phyloP scores from a whole-genome alignment of 2,329 filamentous ascomycete species.

The Pyrenophora graminea region DNA sequence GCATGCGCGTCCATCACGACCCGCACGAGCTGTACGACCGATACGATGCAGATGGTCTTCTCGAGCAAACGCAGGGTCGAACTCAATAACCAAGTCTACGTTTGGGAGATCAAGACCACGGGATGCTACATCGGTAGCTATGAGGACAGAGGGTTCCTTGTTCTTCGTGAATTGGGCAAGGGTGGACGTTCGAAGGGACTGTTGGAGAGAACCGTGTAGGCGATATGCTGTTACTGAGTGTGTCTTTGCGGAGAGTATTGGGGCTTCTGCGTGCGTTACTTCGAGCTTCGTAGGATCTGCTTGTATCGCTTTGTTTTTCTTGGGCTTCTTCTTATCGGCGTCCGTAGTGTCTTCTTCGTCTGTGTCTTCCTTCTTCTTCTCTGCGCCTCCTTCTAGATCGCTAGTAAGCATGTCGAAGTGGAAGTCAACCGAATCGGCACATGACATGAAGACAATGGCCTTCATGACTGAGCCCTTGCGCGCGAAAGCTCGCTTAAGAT shows the following conservation, averaged over 20 bases:
- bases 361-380: slow-evolving; percentile 23
- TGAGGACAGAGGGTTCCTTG: slow-evolving; percentile 75
- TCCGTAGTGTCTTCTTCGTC: slow-evolving; percentile 27
- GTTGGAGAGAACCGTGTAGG: slow-evolving; percentile 89
- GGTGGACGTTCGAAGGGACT: slow-evolving; percentile 84
- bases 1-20: slow-evolving; percentile 80
- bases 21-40: slow-evolving; percentile 90
- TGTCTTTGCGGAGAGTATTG: slow-evolving; percentile 73
- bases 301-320: slow-evolving; percentile 48
- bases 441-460: slow-evolving; percentile 94
- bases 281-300: slow-evolving; percentile 48
- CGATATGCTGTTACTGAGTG: slow-evolving; percentile 81
- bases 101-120: slow-evolving; percentile 94
- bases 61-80: slow-evolving; percentile 90
- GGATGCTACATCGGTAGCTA: slow-evolving; percentile 94
- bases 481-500: slow-evolving; percentile 85
- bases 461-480: slow-evolving; percentile 93
- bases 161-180: slow-evolving; percentile 77
- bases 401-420: slow-evolving; percentile 81
- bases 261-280: slow-evolving; percentile 68
- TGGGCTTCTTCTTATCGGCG: slow-evolving; percentile 23
- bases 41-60: slow-evolving; percentile 95
- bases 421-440: slow-evolving; percentile 95
- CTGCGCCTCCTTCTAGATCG: slow-evolving; percentile 38
- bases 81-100: slow-evolving; percentile 93